phyloP scores from a whole-genome alignment of 2,329 filamentous ascomycete species.

The Diplodia intermedia region DNA sequence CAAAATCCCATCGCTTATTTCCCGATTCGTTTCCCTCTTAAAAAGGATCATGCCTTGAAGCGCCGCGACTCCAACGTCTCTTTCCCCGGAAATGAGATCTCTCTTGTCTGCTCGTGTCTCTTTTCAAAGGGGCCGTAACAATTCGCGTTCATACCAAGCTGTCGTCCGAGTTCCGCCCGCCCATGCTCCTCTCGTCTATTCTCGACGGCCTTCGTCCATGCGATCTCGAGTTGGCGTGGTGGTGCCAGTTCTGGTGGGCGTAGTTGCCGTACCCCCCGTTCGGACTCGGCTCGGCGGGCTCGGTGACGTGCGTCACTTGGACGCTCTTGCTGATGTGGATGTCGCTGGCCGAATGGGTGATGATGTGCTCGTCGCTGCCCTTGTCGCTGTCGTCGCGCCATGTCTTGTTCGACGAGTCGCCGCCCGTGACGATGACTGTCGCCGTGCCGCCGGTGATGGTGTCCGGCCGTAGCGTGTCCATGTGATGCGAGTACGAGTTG shows the following conservation, averaged over 20 bases:
- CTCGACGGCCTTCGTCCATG: slow-evolving; percentile 9
- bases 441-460: slow-evolving; percentile 19
- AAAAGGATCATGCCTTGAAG: background rate
- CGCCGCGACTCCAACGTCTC: background rate
- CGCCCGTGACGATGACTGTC: background rate
- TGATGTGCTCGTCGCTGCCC: slow-evolving; percentile 25
- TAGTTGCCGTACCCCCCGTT: background rate
- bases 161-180: slow-evolving; percentile 1
- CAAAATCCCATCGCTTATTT: background rate
- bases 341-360: slow-evolving; percentile 13
- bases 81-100: background rate
- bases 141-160: slow-evolving; percentile 14
- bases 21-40: background rate
- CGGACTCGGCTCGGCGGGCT: slow-evolving; percentile 13
- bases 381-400: slow-evolving; percentile 26
- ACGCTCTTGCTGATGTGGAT: slow-evolving; percentile 30
- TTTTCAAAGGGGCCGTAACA: background rate
- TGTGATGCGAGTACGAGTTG: slow-evolving; percentile 13
- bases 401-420: background rate
- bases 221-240: background rate
- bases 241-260: background rate
- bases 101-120: background rate
- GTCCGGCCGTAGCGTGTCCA: slow-evolving; percentile 32
- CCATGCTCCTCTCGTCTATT: slow-evolving; percentile 14
- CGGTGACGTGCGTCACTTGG: slow-evolving; percentile 25